These are phyloP conservation scores for Phycomyces blakesleeanus DNA, from an alignment of 192 early-diverging fungal species.

Conservation along the genomic window DNA sequence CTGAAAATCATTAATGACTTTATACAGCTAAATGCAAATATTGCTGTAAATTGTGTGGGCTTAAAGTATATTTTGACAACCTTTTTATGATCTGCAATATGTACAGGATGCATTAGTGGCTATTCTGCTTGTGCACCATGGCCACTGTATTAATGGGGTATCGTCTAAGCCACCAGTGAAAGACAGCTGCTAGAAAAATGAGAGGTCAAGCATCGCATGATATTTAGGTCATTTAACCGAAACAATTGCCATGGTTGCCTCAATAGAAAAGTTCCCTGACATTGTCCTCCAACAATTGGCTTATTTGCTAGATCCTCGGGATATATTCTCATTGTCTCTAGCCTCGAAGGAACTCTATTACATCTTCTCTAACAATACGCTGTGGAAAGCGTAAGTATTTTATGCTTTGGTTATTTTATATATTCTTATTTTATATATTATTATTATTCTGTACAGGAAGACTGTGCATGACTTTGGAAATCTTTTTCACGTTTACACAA, in stretches of 20 bases:
- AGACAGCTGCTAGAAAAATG: too few species aligned
- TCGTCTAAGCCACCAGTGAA: too few species aligned
- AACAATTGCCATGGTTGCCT: slow-evolving; percentile 1
- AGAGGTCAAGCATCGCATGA: too few species aligned
- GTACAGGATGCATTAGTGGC: too few species aligned
- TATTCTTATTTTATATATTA: not conserved
- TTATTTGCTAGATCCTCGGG: slow-evolving; percentile 12
- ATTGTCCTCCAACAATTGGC: slow-evolving; percentile 10
- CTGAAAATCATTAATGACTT: too few species aligned
- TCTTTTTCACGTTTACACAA: slow-evolving; percentile 43
- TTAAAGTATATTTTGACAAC: too few species aligned
- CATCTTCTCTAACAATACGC: slow-evolving; percentile 1
- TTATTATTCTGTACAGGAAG: slow-evolving; percentile 34
- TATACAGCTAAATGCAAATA: too few species aligned
- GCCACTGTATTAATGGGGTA: too few species aligned
- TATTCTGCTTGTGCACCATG: too few species aligned
- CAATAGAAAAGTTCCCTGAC: slow-evolving; percentile 9
- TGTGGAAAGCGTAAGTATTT: slow-evolving; percentile 18
- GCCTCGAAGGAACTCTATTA: slow-evolving; percentile 8
- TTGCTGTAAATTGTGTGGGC: too few species aligned
- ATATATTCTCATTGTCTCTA: slow-evolving; percentile 5
- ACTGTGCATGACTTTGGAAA: slow-evolving; percentile 50
- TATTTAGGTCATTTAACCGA: not conserved
- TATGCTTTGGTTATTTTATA: not conserved
- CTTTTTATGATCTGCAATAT: too few species aligned